A percentile compares a stretch with the other conserved stretches of the same genome.
These are phyloP conservation scores for Pyropia haitanensis DNA, from an alignment of 23 red algal species.

Conservation along the genomic window DNA sequence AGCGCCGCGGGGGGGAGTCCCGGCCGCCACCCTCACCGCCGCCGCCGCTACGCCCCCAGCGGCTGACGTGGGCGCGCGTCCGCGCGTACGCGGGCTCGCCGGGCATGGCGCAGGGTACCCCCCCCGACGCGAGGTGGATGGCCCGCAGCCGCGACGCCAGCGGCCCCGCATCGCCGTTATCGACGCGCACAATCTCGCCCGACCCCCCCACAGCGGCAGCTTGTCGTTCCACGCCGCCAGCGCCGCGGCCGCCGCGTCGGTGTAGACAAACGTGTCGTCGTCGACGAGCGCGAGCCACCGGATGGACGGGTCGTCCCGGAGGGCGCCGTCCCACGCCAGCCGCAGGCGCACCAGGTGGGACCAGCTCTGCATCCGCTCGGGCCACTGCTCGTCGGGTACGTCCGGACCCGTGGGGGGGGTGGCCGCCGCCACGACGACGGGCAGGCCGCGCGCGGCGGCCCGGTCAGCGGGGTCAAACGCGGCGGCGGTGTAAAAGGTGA, in stretches of 20 bases:
- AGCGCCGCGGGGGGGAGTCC: background rate
- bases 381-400: slow-evolving; percentile 13
- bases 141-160: slow-evolving; percentile 38
- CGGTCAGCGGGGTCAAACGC: slow-evolving; percentile 16
- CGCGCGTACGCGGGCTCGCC: slow-evolving; percentile 4
- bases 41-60: too few species aligned
- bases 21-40: too few species aligned
- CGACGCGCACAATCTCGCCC: slow-evolving; percentile 72
- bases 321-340: slow-evolving; percentile 42
- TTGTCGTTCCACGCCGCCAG: slow-evolving; percentile 30
- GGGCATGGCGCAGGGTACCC: slow-evolving; percentile 29
- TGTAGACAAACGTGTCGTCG: slow-evolving; percentile 83
- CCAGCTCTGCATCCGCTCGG: slow-evolving; percentile 67
- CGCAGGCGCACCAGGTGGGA: slow-evolving; percentile 64
- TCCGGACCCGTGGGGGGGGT: slow-evolving; percentile 11
- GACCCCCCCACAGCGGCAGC: slow-evolving; percentile 58
- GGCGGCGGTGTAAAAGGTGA: slow-evolving; percentile 44
- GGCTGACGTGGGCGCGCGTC: too few species aligned
- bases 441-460: slow-evolving; percentile 21
- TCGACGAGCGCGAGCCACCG: slow-evolving; percentile 89
- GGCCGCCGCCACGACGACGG: slow-evolving; percentile 34
- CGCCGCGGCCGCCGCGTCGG: slow-evolving; percentile 23
- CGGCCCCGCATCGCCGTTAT: slow-evolving; percentile 76
- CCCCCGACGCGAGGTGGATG: slow-evolving; percentile 21
- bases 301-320: slow-evolving; percentile 39